Evolutionary conservation across 1,139 yeast species (phyloP).

Genomic region (Sugiyamaella neomexicana): DNA sequence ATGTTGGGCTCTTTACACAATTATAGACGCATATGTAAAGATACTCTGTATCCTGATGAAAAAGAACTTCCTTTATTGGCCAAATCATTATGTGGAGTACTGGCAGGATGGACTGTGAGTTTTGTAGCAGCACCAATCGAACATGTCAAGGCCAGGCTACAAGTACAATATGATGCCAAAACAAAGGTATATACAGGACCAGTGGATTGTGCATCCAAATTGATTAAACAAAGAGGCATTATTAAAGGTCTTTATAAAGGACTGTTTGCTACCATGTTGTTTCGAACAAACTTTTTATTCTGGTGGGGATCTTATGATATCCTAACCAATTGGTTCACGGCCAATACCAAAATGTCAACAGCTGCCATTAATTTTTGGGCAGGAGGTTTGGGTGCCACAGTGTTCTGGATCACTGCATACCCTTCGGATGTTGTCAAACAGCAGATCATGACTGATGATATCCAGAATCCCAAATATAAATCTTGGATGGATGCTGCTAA

Average conservation of each 20-base stretch:
- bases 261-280: conserved; percentile 78
- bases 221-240: conserved; percentile 61
- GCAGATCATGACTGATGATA: conserved; percentile 78
- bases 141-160: conserved; percentile 82
- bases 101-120: conserved; percentile 85
- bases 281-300: conserved; percentile 80
- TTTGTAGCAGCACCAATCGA: conserved; percentile 95
- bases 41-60: conserved; percentile 57
- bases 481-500: conserved; percentile 73
- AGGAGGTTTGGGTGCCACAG: conserved; percentile 79
- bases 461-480: conserved; percentile 66
- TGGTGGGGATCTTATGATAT: conserved; percentile 96
- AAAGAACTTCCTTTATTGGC: conserved; percentile 69
- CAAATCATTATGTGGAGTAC: conserved; percentile 71
- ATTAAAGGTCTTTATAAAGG: conserved; percentile 80
- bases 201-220: conserved; percentile 56
- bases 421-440: conserved; percentile 91
- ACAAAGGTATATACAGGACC: conserved; percentile 76
- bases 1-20: conserved; percentile 85
- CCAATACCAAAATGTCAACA: conserved; percentile 60
- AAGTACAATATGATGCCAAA: conserved; percentile 82
- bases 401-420: conserved; percentile 88
- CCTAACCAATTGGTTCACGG: conserved; percentile 66
- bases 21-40: conserved; percentile 67
- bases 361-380: conserved; percentile 85